Base-by-base conservation (phyloP, 139 green algal species). In the Bryopsis sp. region DNA sequence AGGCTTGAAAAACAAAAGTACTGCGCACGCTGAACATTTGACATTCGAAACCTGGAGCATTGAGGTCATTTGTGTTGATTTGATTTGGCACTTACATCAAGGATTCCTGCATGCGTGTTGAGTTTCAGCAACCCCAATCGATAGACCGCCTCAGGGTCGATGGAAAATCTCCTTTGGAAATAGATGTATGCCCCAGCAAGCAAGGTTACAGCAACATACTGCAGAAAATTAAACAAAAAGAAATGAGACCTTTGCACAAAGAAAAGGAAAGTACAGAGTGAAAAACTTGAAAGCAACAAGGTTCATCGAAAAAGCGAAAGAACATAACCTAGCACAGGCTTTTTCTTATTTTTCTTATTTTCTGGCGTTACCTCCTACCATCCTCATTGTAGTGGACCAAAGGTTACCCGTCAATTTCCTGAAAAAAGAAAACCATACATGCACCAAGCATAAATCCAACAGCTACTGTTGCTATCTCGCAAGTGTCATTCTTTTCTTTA, bases 71-170 rank as follows among this genome's bases (percentile, higher is more conserved):
- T 54, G 43, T 26, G 11, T 19, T 26, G 19, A 26, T 11, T 19
- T 26, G 19, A 54, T 19, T 26, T 54, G 43, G 19, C 19, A 63
- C 54, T 58, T 34, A 69, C 62, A 28, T 69, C 62, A 22, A 69
- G 37, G 8, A 69, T 54, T 11, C 62, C 62, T 37, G 62, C 35
- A 69, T 69, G 62, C 6, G 62, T 69, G 32, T 69, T 69, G 31
- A 69, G 8, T 54, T 57, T 7, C 3, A 69, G 4, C 35, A 69
- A 29, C 19, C 35, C 62, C 37, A 69, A 11, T 31, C 62, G 62
- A 69, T 69, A 38, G n/a, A 69, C 62, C 3, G 62, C 62, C n/a
- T 69, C 39, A 19, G 62, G 62, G n/a, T 69, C 37, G 3, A 69
- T 22, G n/a, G 6, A 24, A 37, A 58, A 57, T 31, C 62, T 50